Base-by-base conservation (phyloP, 306 rosid genomes). In the Nissolia schottii region DNA sequence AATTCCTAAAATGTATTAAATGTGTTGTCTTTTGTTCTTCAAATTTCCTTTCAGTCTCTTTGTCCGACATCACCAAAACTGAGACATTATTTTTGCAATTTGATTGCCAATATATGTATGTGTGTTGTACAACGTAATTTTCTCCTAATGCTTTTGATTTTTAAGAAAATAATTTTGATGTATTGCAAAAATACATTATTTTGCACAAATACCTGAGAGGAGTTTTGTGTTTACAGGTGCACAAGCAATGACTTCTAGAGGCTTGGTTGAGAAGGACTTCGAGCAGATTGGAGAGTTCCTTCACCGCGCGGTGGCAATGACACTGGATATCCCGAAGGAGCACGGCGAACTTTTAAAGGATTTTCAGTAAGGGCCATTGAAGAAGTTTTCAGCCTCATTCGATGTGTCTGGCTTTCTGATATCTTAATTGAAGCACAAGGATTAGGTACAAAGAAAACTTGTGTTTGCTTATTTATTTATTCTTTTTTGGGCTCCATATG, bases 201-300 rank as follows among this genome's bases (percentile, higher is more conserved):
- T 43, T 64, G 71, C 67, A 65, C 19, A 14, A 71, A 34, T 64
- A 27, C 15, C 51, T 75, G 64, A 83, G 25, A 7, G 10, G 70
- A 56, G 73, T 48, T 53, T 41, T 6, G n/a, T 56, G 65, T 41
- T 54, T 27, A 59, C 83, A 92, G 98, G 98, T 82, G 66, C 98
- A 25, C 98, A 96, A 5, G 96, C 98, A 79, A 92, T 92, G 98
- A 92, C 98, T 32, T 92, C 96, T 5, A 85, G 98, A 84, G 98
- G 98, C 6, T 87, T 92, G 85, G 83, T 90, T 23, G 96, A 92
- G 75, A 92, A 90, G 82, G 98, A 92, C 87, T 90, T 92, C 5
- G 96, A 90, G 80, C 84, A 88, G 89, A 90, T 92, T 0, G 98
- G 84, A n/a, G 98, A 88, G 78, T 90, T 92, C 85, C 96, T 92